phyloP scores from a whole-genome alignment of 768 basidiomycete species.

The Tulasnella sp. region DNA sequence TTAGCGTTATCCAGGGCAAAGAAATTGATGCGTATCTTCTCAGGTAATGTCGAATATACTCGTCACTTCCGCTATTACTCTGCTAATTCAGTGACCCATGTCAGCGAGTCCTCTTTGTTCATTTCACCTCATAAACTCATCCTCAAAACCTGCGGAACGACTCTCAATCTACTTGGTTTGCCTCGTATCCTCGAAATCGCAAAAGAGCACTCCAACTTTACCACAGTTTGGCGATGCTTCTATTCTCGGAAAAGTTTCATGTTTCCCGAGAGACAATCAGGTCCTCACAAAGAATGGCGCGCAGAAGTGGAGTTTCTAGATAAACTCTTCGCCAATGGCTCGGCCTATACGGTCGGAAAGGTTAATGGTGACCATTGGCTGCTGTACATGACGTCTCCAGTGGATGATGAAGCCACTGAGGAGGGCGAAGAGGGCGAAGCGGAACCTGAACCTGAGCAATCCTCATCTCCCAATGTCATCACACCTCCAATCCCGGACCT shows the following conservation, averaged over 20 bases:
- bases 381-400: constrained; percentile 73
- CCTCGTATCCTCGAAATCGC: constrained; percentile 94
- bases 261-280: constrained; percentile 91
- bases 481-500: constrained; percentile 46
- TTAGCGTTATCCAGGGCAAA: constrained; percentile 77
- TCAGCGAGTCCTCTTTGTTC: constrained; percentile 95
- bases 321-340: constrained; percentile 59
- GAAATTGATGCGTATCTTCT: constrained; percentile 92
- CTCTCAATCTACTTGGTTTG: constrained; percentile 89
- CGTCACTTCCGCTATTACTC: neutral
- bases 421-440: constrained; percentile 16
- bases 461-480: constrained; percentile 18
- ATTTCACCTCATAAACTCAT: constrained; percentile 91
- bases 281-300: constrained; percentile 88
- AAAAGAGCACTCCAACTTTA: constrained; percentile 46
- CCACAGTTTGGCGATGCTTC: constrained; percentile 77
- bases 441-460: constrained; percentile 15
- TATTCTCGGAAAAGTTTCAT: constrained; percentile 98
- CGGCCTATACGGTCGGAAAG: constrained; percentile 93
- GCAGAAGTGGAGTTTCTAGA: constrained; percentile 88
- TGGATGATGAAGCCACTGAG: constrained; percentile 19
- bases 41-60: constrained; percentile 42
- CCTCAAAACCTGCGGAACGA: constrained; percentile 97
- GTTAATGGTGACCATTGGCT: constrained; percentile 99
- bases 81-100: neutral